These are phyloP conservation scores for Morella rubra DNA, from an alignment of 306 rosid species.

Conservation along the genomic window DNA sequence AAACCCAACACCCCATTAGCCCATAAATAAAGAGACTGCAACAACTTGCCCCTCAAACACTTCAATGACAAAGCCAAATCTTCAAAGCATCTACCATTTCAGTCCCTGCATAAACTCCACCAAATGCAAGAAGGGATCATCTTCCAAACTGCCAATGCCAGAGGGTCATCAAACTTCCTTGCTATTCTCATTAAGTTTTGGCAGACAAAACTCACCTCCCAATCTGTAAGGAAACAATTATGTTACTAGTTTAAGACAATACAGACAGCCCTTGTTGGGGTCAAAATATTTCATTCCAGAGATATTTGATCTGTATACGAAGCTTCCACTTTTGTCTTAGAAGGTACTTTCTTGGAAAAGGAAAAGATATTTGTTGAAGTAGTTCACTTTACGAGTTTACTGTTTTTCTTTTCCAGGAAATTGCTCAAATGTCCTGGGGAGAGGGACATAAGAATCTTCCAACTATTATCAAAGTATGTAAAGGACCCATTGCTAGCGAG, in stretches of 20 bases:
- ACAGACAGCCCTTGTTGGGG: neutral
- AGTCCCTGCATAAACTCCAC: too few species aligned
- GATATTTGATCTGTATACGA: neutral
- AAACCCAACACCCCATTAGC: too few species aligned
- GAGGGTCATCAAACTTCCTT: neutral
- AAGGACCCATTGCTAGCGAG: slow-evolving; percentile 54
- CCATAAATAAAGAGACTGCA: too few species aligned
- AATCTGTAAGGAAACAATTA: neutral
- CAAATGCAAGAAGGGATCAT: too few species aligned
- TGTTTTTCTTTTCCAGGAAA: slow-evolving; percentile 53
- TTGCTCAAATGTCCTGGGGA: slow-evolving; percentile 73
- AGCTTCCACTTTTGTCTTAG: neutral
- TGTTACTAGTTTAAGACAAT: neutral
- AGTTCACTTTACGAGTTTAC: neutral
- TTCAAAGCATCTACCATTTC: too few species aligned
- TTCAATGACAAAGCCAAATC: too few species aligned
- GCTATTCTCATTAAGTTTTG: neutral
- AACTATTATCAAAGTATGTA: slow-evolving; percentile 62
- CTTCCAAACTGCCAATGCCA: too few species aligned
- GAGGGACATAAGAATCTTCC: slow-evolving; percentile 57
- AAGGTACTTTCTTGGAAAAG: neutral
- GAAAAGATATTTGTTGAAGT: neutral
- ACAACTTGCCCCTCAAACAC: too few species aligned
- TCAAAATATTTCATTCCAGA: neutral
- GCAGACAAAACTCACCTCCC: neutral